These are phyloP conservation scores for Cucumis hystrix DNA, from an alignment of 306 rosid genomes.

Conservation along the genomic window DNA sequence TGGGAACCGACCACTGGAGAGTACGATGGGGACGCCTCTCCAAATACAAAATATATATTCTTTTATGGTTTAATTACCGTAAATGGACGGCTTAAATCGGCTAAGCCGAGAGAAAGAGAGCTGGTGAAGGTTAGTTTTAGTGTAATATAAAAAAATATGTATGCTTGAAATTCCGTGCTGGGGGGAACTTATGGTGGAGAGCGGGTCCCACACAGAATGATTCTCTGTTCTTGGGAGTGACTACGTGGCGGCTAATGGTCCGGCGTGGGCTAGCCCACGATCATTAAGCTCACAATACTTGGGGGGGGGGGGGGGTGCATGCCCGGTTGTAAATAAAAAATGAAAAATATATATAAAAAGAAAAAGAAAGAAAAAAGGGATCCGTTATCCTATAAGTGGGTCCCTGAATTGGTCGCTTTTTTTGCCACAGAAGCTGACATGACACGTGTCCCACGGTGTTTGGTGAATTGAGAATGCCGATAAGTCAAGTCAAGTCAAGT, in stretches of 20 bases:
- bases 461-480: slow-evolving; percentile 31
- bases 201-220: slow-evolving; percentile 30
- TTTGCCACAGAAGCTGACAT: slow-evolving; percentile 8
- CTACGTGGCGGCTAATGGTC: slow-evolving; percentile 47
- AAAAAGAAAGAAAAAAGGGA: neutral
- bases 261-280: slow-evolving; percentile 55
- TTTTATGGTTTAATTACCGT: no score
- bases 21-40: slow-evolving; percentile 67
- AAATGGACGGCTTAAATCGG: neutral
- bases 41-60: slow-evolving; percentile 22
- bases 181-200: slow-evolving; percentile 15
- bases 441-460: slow-evolving; percentile 27
- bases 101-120: slow-evolving; percentile 2
- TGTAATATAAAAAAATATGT: neutral
- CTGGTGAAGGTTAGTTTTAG: neutral
- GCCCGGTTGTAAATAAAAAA: slow-evolving; percentile 7
- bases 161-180: slow-evolving; percentile 10
- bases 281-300: slow-evolving; percentile 27
- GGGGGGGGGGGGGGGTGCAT: slow-evolving; percentile 7
- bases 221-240: slow-evolving; percentile 1
- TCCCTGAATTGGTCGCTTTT: neutral
- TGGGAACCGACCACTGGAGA: slow-evolving; percentile 43
- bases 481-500: slow-evolving; percentile 31
- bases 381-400: slow-evolving; percentile 8
- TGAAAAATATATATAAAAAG: neutral